Evolutionary conservation across 2,329 filamentous ascomycete species (phyloP), one percentile per base, ranked within the genome.

Genomic region (Penicillium sp.): DNA sequence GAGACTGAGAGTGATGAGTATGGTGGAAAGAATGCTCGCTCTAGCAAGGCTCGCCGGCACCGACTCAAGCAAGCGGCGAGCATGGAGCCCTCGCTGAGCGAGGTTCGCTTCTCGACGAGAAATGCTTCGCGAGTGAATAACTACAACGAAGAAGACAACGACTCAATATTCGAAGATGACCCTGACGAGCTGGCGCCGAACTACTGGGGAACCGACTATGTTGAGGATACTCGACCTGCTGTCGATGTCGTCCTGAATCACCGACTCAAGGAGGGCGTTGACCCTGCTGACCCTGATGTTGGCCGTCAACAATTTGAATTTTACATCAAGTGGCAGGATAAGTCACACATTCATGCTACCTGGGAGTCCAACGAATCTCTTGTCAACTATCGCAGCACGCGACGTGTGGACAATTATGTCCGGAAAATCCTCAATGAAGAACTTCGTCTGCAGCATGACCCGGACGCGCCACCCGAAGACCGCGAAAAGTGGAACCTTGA

Each of bases 401-500:
- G 89, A 32, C 88, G 89, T 41, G 75, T 98, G 6, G 92, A 96
- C 58, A 98, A 98, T 61, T 98, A 96, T 69, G 89, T 85, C 65
- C 81, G 82, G 54, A 93, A 89, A 61, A 73, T 84, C 27, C 80
- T 95, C 35, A 77, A 83, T 48, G 79, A 84, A 49, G 88, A 95
- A 57, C 76, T 93, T 37, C 79, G 83, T 42, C 79, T 93, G 60
- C 75, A 80, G 41, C 79, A 82, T 50, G 84, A 85, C 23, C 78
- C 76, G 8, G 82, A 88, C 31, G 76, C 87, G 27, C 79, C 84
- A 9, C 83, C 84, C 0, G 87, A 96, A 67, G 85, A 90, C 52
- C 84, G 85, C 45, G 87, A 96, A 65, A 89, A 93, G 63, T 95
- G 89, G 74, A 85, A 88, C 61, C 78, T 98, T n/a, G 88, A 96